These are phyloP conservation scores for Candida nemodendra DNA, from an alignment of 805 yeast species.

Conservation along the genomic window DNA sequence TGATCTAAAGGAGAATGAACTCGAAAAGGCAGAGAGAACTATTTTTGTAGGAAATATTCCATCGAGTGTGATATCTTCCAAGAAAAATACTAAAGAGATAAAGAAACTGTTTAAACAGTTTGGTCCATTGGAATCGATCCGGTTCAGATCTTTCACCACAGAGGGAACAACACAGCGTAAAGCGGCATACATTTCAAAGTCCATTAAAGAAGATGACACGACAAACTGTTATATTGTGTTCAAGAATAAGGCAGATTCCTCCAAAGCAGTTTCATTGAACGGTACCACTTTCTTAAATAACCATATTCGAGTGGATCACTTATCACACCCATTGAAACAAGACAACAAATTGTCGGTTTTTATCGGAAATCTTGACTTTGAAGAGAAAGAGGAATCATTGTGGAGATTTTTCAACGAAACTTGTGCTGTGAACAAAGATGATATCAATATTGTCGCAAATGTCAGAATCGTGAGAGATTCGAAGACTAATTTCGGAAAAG, in stretches of 20 bases:
- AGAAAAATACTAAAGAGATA: slow-evolving; percentile 58
- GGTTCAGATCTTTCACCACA: slow-evolving; percentile 92
- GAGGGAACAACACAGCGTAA: slow-evolving; percentile 87
- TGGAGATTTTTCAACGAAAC: slow-evolving; percentile 71
- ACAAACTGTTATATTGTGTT: slow-evolving; percentile 89
- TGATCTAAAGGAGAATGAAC: slow-evolving; percentile 67
- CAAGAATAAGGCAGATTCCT: slow-evolving; percentile 48
- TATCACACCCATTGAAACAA: slow-evolving; percentile 86
- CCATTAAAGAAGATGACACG: slow-evolving; percentile 72
- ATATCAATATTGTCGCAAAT: slow-evolving; percentile 59
- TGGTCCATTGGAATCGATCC: slow-evolving; percentile 66
- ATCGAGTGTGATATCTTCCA: slow-evolving; percentile 60
- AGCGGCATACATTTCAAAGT: slow-evolving; percentile 81
- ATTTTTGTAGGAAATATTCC: slow-evolving; percentile 87
- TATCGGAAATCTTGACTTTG: slow-evolving; percentile 92
- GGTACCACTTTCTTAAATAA: slow-evolving; percentile 65
- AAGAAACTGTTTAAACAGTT: slow-evolving; percentile 55
- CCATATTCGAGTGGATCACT: slow-evolving; percentile 88
- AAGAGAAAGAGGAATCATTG: slow-evolving; percentile 83
- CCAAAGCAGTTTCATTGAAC: slow-evolving; percentile 52
- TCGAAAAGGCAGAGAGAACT: slow-evolving; percentile 80
- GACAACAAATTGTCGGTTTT: slow-evolving; percentile 83
- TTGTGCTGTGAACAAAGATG: slow-evolving; percentile 43
- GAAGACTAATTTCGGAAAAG: slow-evolving; percentile 93
- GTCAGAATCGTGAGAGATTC: slow-evolving; percentile 91